Conservation (phyloP, 345 rosid species). For the Dovyalis caffra region DNA sequence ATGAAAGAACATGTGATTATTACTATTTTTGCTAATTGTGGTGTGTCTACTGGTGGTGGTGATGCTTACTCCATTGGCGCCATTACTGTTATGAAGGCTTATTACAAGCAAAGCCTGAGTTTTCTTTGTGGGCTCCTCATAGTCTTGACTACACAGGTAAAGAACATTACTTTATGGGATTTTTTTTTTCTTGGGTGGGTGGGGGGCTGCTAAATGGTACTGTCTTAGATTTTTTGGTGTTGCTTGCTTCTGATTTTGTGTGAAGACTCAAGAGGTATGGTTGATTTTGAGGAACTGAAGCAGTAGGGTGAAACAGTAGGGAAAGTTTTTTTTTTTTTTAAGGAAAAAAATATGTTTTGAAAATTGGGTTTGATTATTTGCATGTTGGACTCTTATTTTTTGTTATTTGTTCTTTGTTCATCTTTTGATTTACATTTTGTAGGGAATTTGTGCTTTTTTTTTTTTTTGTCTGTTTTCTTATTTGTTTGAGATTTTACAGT, state of each 20-base stretch:
- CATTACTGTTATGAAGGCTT: constrained; percentile 94
- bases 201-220: neutral
- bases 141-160: constrained; percentile 89
- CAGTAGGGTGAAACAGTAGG: no score
- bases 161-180: neutral
- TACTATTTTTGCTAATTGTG: constrained; percentile 94
- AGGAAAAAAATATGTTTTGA: no score
- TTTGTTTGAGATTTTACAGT: no score
- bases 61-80: constrained; percentile 99
- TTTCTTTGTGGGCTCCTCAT: constrained; percentile 76
- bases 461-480: no score
- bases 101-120: constrained; percentile 74
- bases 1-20: constrained; percentile 97
- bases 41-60: constrained; percentile 87
- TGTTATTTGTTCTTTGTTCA: neutral
- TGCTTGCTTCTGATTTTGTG: neutral
- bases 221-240: neutral
- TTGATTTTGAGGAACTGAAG: neutral
- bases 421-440: neutral
- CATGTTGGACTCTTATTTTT: no score
- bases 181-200: neutral
- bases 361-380: no score
- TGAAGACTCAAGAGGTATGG: neutral
- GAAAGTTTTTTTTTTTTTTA: no score
- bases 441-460: no score